Base-by-base conservation (phyloP, 345 rosid genomes). In the Aquilaria malaccensis region DNA sequence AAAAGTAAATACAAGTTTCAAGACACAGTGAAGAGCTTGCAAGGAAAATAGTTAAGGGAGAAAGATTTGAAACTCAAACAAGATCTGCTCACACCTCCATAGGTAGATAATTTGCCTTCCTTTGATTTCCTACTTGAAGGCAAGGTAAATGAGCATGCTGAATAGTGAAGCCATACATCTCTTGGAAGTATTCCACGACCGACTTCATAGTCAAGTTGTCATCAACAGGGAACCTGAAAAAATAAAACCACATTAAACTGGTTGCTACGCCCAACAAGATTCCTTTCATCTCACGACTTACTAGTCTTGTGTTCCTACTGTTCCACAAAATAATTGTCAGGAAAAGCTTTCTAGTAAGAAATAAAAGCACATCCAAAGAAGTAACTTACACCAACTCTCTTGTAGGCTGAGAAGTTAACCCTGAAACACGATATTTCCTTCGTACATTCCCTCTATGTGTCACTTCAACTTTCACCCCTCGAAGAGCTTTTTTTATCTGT, bases 401-500 rank as follows among this genome's bases (percentile, higher is more conserved):
- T 11, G 99, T 95, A 51, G 98, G 97, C 61, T 95, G 98, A 71
- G 95, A 77, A 33, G 97, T 95, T 76, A 95, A 84, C 59, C 99
- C 99, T 1, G 99, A 82, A 71, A 95, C 98, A n/a, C 99, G 98
- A 59, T 95, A 95, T 66, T 95, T 95, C 55, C 99, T 86, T 58
- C 99, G 74, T 30, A 91, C 89, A 32, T 78, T 88, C 30, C 91
- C 94, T 72, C 98, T 70, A 51, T 95, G 99, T 1, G 97, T 95
- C 15, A 95, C 99, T 79, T 95, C 99, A 50, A 95, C 99, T 80
- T 95, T 95, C 53, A 95, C 96, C 57, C 99, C 99, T 64, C 99
- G 80, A 4, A 95, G 88, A 51, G 81, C 99, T 74, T 84, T 88
- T 62, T 95, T 95, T 30, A 91, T 79, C 99, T 95, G 84, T 64